phyloP scores from a whole-genome alignment of 805 yeast species.

The Yarrowia alimentaria region DNA sequence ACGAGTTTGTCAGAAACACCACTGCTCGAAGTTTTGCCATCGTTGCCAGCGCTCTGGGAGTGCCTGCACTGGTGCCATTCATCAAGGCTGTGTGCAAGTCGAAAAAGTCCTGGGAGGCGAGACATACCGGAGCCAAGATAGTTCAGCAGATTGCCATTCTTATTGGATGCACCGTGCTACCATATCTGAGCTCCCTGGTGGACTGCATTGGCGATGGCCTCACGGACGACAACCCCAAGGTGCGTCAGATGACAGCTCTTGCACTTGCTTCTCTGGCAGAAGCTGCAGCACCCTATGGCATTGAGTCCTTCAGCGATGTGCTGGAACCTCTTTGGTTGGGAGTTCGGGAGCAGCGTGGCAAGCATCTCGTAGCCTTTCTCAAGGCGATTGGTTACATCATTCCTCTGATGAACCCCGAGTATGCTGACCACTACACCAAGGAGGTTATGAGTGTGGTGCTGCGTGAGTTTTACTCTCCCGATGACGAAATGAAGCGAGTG shows the following conservation, averaged over 20 bases:
- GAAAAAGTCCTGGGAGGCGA: constrained; percentile 73
- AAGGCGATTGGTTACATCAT: constrained; percentile 75
- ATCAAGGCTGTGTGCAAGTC: constrained; percentile 75
- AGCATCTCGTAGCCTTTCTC: constrained; percentile 69
- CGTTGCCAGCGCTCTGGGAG: constrained; percentile 75
- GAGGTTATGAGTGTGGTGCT: constrained; percentile 66
- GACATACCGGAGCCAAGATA: constrained; percentile 77
- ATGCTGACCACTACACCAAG: constrained; percentile 70
- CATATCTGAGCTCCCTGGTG: constrained; percentile 65
- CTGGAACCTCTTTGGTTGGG: constrained; percentile 83
- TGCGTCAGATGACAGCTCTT: constrained; percentile 67
- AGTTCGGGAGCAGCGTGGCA: constrained; percentile 71
- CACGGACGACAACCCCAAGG: constrained; percentile 64
- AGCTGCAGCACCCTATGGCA: constrained; percentile 81
- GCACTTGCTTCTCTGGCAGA: constrained; percentile 77
- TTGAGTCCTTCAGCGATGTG: constrained; percentile 74
- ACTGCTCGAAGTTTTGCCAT: constrained; percentile 82
- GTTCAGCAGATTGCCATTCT: constrained; percentile 72
- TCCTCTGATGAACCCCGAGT: constrained; percentile 84
- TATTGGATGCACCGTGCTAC: constrained; percentile 71
- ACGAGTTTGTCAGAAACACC: constrained; percentile 73
- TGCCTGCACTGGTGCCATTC: constrained; percentile 71
- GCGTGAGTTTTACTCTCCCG: constrained; percentile 76
- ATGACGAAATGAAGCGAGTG: constrained; percentile 79
- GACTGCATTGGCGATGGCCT: constrained; percentile 58